These are phyloP conservation scores for Cyclocybe cylindracea DNA, from an alignment of 768 basidiomycete species.

Conservation along the genomic window DNA sequence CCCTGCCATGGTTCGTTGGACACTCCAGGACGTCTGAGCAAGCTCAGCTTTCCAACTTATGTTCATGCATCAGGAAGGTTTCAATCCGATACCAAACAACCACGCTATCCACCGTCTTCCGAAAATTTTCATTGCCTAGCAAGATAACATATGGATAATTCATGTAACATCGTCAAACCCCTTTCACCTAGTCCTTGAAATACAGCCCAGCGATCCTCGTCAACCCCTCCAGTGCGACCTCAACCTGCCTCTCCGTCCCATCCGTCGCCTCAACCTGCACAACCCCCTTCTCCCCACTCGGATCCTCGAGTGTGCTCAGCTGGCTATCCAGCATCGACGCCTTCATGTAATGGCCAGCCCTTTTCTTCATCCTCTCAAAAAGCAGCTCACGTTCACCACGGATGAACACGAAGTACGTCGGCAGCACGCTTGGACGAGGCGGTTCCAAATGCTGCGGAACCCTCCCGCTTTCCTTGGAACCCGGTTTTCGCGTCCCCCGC, in stretches of 20 bases:
- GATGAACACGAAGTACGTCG: constrained; percentile 83
- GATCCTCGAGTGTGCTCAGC: constrained; percentile 67
- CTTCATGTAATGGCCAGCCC: constrained; percentile 85
- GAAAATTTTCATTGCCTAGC: too few relatives aligned
- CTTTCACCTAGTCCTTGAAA: neutral
- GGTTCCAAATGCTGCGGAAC: constrained; percentile 27
- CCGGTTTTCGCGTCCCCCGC: constrained; percentile 47
- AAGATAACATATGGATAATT: too few relatives aligned
- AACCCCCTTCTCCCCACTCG: constrained; percentile 68
- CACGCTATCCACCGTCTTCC: too few relatives aligned
- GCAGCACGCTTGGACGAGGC: constrained; percentile 31
- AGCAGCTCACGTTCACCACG: constrained; percentile 58
- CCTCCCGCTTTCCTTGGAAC: constrained; percentile 18
- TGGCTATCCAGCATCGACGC: constrained; percentile 81
- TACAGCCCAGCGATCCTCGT: constrained; percentile 10
- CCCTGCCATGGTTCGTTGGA: neutral
- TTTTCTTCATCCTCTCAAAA: constrained; percentile 59
- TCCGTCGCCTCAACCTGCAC: constrained; percentile 57
- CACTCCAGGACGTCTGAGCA: too few relatives aligned
- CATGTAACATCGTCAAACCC: neutral
- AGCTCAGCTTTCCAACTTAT: too few relatives aligned
- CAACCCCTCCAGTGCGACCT: constrained; percentile 44
- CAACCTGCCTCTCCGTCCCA: constrained; percentile 58
- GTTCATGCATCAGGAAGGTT: too few relatives aligned
- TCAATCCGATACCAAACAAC: too few relatives aligned